A percentile compares a stretch with the other conserved stretches of the same genome.
Evolutionary conservation across 2,329 filamentous ascomycete genomes (phyloP).

Genomic region (Balansia obtecta): DNA sequence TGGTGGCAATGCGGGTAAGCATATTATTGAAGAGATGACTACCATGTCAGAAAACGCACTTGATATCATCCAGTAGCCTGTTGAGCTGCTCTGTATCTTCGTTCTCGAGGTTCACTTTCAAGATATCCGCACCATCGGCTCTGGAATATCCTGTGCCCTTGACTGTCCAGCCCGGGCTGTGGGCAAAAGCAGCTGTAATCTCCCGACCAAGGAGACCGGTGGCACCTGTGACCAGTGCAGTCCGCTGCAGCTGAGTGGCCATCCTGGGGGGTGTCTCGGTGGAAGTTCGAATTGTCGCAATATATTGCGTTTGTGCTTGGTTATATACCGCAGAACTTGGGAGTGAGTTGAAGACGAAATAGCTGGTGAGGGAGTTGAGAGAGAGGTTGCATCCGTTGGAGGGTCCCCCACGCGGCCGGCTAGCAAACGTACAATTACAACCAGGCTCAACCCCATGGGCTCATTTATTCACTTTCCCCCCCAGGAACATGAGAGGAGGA

Average conservation of each 20-base stretch:
- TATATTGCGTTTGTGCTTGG: neutral
- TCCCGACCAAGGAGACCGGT: slow-evolving; percentile 75
- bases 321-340: neutral
- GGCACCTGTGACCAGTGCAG: slow-evolving; percentile 69
- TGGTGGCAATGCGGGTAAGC: neutral
- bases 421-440: too few species aligned
- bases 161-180: slow-evolving; percentile 43
- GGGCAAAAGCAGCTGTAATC: slow-evolving; percentile 58
- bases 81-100: slow-evolving; percentile 28
- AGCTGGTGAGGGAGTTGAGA: too few species aligned
- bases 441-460: too few species aligned
- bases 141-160: slow-evolving; percentile 64
- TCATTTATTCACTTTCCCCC: too few species aligned
- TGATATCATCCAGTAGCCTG: slow-evolving; percentile 37
- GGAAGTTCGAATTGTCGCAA: neutral
- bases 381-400: too few species aligned
- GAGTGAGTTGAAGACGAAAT: too few species aligned
- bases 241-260: slow-evolving; percentile 15
- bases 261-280: neutral
- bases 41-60: slow-evolving; percentile 28
- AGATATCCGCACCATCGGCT: slow-evolving; percentile 55
- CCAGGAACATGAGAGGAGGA: too few species aligned
- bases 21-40: neutral
- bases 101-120: slow-evolving; percentile 44
- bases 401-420: too few species aligned